These are phyloP conservation scores for Fusarium camptoceras DNA, from an alignment of 2,329 filamentous ascomycete species.

Conservation along the genomic window DNA sequence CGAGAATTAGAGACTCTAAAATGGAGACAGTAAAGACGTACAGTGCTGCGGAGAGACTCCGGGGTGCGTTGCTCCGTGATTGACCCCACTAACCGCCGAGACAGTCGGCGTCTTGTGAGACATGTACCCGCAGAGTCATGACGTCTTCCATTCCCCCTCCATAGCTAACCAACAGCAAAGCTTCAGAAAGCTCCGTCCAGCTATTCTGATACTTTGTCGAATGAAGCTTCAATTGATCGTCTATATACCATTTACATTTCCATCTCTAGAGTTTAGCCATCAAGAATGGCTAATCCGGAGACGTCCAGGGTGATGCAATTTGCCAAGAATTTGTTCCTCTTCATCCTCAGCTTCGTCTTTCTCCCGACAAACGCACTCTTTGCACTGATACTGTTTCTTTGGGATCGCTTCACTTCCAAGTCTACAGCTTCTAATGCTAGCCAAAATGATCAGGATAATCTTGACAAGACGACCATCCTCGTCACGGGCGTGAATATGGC, in stretches of 20 bases:
- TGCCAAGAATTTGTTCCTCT: slow-evolving; percentile 28
- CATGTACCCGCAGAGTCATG: slow-evolving; percentile 29
- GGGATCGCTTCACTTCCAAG: neutral
- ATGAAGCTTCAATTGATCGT: slow-evolving; percentile 6
- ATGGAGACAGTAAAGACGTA: neutral
- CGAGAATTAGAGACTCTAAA: rapidly evolving
- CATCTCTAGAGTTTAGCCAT: neutral
- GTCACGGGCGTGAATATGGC: slow-evolving; percentile 80
- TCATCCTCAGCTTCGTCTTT: slow-evolving; percentile 28
- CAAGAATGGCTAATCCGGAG: neutral
- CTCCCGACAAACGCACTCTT: slow-evolving; percentile 8
- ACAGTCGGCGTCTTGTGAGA: slow-evolving; percentile 8
- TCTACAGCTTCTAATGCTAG: neutral
- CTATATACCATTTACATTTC: neutral
- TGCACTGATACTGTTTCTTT: slow-evolving; percentile 21
- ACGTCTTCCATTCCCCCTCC: slow-evolving; percentile 25
- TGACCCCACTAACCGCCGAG: slow-evolving; percentile 6
- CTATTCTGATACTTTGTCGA: neutral
- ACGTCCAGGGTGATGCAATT: slow-evolving; percentile 11
- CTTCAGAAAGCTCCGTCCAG: neutral
- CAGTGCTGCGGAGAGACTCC: neutral
- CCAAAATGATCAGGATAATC: neutral
- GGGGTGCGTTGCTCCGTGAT: slow-evolving; percentile 9
- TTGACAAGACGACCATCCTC: slow-evolving; percentile 63
- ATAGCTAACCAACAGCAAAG: neutral